A percentile compares a stretch with the other conserved stretches of the same genome.
These are phyloP conservation scores for Apiospora saccharicola DNA, from an alignment of 2,329 filamentous ascomycete genomes.

Conservation along the genomic window DNA sequence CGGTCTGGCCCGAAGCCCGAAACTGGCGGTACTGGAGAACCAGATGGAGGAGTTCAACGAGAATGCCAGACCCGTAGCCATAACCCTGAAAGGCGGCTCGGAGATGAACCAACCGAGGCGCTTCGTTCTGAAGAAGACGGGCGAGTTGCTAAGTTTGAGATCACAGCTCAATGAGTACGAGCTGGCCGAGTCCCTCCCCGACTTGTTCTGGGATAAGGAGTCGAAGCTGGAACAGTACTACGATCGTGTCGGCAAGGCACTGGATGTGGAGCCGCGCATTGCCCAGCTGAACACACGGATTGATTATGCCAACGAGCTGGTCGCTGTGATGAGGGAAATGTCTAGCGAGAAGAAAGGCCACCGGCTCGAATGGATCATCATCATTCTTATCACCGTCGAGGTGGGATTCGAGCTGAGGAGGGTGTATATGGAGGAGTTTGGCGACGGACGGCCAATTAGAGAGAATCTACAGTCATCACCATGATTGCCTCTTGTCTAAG, in stretches of 20 bases:
- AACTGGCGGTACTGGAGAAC: constrained; percentile 89
- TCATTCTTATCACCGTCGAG: constrained; percentile 90
- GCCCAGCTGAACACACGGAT: constrained; percentile 94
- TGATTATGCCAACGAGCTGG: constrained; percentile 96
- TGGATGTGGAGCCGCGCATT: constrained; percentile 92
- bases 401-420: constrained; percentile 79
- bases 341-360: constrained; percentile 90
- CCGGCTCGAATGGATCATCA: constrained; percentile 94
- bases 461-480: neutral
- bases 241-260: constrained; percentile 86
- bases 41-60: constrained; percentile 85
- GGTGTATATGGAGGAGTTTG: constrained; percentile 21
- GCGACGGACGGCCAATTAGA: constrained; percentile 10
- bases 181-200: constrained; percentile 91
- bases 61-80: constrained; percentile 83
- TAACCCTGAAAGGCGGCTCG: constrained; percentile 66
- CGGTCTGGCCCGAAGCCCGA: constrained; percentile 89
- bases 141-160: constrained; percentile 86
- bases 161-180: constrained; percentile 97
- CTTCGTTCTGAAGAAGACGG: constrained; percentile 92
- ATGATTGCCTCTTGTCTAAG: neutral
- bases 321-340: constrained; percentile 84
- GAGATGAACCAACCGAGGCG: constrained; percentile 72
- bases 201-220: constrained; percentile 98
- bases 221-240: constrained; percentile 94